Evolutionary conservation across 768 basidiomycete genomes (phyloP), one percentile per base, ranked within the genome.

Genomic region (Lactarius sanguifluus): DNA sequence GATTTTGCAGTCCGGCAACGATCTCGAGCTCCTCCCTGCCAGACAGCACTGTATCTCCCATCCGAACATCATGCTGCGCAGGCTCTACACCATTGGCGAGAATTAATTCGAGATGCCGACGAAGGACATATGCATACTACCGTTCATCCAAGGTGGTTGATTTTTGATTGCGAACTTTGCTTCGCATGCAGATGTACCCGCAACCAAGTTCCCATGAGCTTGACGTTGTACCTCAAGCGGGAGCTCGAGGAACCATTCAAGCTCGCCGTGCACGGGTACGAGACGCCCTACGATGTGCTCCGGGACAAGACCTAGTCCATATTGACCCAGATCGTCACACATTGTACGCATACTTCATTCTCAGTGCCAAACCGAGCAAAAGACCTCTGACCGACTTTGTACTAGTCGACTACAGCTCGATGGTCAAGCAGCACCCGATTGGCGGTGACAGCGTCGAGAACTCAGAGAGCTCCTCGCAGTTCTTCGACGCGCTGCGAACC

Each of bases 31-130:
- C 5, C 81, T 94, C 28, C 82, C 87, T 57, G 92, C 92, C 47
- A 92, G 92, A 2, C 92, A 94, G 73, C 90, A 90, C 61, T 91
- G 87, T 68, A 88, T 94, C 73, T 92, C 91, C 13, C 89, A 91
- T 72, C 91, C 92, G 4, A 91, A 87, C 65, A 87, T 93, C 55
- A 92, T 90, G 2, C 77, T 93, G 7, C 88, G 91, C 64, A 90
- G 90, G 3, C 71, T 93, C 23, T 93, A 86, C 75, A 91, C 92
- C 1, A 82, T 90, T 2, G 91, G 91, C 34, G 92, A 93, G 74
- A 91, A 90, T 71, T 91, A 93, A 75, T 75, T 91, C 34, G 91
- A 92, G 74, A 89, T 92, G 88, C 91, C 91, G 4, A 92, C 91
- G 9, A 92, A 92, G 76, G 90, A 92, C 70, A 92, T 92, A 89